Percentiles rank a stretch among this genome's conserved stretches.
phyloP scores from a whole-genome alignment of 257 asterid genomes.

The Lycium barbarum region DNA sequence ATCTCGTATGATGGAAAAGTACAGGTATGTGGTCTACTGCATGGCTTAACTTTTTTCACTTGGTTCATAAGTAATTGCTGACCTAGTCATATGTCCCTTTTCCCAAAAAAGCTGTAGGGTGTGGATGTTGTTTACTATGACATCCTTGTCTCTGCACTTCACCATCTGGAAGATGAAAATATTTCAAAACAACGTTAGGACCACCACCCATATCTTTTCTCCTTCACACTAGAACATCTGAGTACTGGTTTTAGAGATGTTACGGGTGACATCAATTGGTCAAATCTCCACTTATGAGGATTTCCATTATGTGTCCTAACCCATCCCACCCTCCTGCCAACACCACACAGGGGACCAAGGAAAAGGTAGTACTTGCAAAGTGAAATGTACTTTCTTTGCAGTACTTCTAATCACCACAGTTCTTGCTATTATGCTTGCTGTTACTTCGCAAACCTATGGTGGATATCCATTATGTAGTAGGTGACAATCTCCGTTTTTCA shows the following conservation, averaged over 20 bases:
- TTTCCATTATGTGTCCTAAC: not conserved
- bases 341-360: not conserved
- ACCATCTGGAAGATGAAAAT: not conserved
- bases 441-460: not conserved
- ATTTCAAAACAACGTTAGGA: not conserved
- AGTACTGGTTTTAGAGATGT: not conserved
- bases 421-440: not conserved
- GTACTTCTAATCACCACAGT: not conserved
- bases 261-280: not conserved
- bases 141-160: not conserved
- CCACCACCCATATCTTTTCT: not conserved
- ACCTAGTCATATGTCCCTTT: not conserved
- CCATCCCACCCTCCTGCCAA: not conserved
- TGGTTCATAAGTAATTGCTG: not conserved
- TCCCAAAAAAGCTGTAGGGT: not conserved
- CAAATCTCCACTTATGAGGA: constrained; percentile 7
- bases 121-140: not conserved
- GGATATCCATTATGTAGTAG: not conserved
- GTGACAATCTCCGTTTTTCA: not conserved
- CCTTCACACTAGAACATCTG: constrained; percentile 15
- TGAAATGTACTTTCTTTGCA: not conserved
- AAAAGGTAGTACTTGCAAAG: not conserved
- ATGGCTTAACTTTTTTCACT: not conserved
- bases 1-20: constrained; percentile 95
- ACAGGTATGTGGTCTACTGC: constrained; percentile 55